Evolutionary conservation across 1,284 basidiomycete genomes (phyloP), one percentile per base, ranked within the genome.

Genomic region (Kwoniella shivajii): DNA sequence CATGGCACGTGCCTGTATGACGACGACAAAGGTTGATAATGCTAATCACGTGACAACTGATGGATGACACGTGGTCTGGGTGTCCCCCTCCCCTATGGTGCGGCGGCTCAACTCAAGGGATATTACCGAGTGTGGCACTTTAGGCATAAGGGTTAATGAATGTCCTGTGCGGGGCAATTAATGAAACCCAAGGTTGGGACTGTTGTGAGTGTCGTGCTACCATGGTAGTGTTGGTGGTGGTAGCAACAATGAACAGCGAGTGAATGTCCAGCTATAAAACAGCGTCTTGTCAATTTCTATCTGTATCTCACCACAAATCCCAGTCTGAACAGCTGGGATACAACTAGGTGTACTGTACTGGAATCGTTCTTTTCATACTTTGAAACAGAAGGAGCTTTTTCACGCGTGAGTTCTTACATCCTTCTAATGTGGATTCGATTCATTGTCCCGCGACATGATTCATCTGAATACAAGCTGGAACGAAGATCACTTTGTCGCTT

Each of bases 81-180:
- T 10, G 37, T 38, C 7, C 7, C 37, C 9, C n/a, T 9, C n/a
- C n/a, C n/a, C n/a, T n/a, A n/a, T n/a, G n/a, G n/a, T n/a, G n/a
- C n/a, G n/a, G n/a, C n/a, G n/a, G n/a, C n/a, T n/a, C n/a, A n/a
- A n/a, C n/a, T n/a, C n/a, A n/a, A n/a, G n/a, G n/a, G 6, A 34
- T 47, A 47, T 47, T 34, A 14, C 45, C 45, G 45, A 36, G 27
- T 47, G 45, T 47, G 45, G 45, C 45, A 36, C 18, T 22, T 47
- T 27, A 45, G 16, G 10, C 22, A 9, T 10, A 27, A 18, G 27
- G 14, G 22, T 27, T 29, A 27, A 27, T 27, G n/a, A n/a, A 11
- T 11, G 16, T 9, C n/a, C 24, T 26, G n/a, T 43, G 41, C 41
- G 41, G 41, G 41, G 41, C 41, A 43, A 43, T 43, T n/a, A n/a